Evolutionary conservation across 148 eudicot species (phyloP).

Genomic region (Rhododendron henanense): DNA sequence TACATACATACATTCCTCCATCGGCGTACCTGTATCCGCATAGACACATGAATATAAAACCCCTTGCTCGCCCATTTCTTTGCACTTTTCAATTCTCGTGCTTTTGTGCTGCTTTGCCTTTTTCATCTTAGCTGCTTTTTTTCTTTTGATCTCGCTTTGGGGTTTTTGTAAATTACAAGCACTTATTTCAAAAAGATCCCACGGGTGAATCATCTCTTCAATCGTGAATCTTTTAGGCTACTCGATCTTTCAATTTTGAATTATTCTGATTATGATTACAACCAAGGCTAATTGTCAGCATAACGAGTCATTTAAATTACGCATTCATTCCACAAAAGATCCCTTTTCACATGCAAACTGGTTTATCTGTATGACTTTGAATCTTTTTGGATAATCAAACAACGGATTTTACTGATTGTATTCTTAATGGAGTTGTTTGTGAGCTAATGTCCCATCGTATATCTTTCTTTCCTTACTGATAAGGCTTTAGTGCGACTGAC

Average conservation of each 20-base stretch:
- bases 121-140: too few relatives aligned
- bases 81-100: too few relatives aligned
- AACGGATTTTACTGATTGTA: neutral
- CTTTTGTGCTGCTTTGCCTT: neutral
- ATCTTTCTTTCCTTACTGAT: neutral
- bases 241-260: neutral
- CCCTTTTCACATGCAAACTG: too few relatives aligned
- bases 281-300: too few relatives aligned
- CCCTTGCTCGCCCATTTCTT: neutral
- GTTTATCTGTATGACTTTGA: too few relatives aligned
- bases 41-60: too few relatives aligned
- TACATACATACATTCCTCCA: neutral
- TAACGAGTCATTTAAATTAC: too few relatives aligned
- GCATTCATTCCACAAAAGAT: too few relatives aligned
- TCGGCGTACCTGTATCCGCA: neutral
- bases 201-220: neutral
- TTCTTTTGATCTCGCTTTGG: neutral
- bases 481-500: neutral
- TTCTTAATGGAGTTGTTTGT: neutral
- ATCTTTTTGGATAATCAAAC: neutral
- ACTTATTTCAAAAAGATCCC: neutral
- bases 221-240: neutral
- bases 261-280: neutral
- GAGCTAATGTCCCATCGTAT: neutral
- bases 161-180: neutral